These are phyloP conservation scores for Eimeria sp. DNA, from an alignment of 169 alveolate genomes.

Conservation along the genomic window DNA sequence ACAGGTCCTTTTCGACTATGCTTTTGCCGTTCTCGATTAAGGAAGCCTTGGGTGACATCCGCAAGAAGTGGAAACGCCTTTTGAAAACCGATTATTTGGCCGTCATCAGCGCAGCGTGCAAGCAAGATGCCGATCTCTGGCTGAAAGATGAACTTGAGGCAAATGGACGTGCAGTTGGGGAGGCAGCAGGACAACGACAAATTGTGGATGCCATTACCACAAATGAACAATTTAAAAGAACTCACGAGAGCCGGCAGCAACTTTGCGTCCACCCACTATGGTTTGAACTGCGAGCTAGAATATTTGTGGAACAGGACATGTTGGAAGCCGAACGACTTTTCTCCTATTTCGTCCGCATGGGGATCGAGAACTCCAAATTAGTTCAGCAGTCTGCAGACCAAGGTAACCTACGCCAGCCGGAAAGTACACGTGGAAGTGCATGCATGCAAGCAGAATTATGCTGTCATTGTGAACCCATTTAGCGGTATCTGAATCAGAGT, in stretches of 20 bases:
- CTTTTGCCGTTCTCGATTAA: conserved; percentile 56
- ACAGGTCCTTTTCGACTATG: not conserved
- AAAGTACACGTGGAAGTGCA: not conserved
- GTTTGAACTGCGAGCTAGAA: conserved; percentile 56
- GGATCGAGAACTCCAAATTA: conserved; percentile 26
- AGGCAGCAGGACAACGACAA: not conserved
- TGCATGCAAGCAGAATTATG: not conserved
- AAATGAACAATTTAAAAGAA: not conserved
- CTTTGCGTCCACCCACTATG: conserved; percentile 62
- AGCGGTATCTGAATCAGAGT: not conserved
- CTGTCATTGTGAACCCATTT: not conserved
- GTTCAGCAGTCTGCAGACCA: conserved; percentile 43
- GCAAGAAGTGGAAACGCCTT: conserved; percentile 28
- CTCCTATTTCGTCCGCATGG: conserved; percentile 65
- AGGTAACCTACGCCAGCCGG: not conserved
- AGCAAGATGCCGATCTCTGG: conserved; percentile 67
- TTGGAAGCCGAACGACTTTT: conserved; percentile 44
- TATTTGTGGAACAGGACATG: conserved; percentile 27
- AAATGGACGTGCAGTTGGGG: not conserved
- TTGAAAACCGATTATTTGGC: conserved; percentile 25
- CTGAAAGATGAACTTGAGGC: conserved; percentile 31
- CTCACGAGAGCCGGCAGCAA: conserved; percentile 29
- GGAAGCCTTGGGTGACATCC: not conserved
- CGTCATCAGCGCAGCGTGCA: conserved; percentile 55
- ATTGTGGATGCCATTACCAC: not conserved